A percentile compares a stretch with the other conserved stretches of the same genome.
These are phyloP conservation scores for Microbotryum silenes-acaulis DNA, from an alignment of 1,284 basidiomycete genomes.

Conservation along the genomic window DNA sequence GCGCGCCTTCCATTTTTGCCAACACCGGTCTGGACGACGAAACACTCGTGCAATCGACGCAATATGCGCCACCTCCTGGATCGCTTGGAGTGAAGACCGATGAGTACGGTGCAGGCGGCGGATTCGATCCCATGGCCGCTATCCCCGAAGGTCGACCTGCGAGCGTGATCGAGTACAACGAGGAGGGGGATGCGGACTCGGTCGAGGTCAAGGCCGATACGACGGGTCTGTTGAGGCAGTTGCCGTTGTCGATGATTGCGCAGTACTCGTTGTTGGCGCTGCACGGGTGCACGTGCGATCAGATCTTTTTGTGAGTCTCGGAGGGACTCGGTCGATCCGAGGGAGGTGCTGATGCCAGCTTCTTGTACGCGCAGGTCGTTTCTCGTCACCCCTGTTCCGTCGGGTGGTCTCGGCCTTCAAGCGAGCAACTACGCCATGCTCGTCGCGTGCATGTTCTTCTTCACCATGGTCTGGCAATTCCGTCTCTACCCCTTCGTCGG, in stretches of 20 bases:
- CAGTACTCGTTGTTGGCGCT: slow-evolving; percentile 31
- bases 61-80: background rate
- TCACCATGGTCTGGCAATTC: slow-evolving; percentile 35
- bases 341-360: background rate
- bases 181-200: slow-evolving; percentile 2
- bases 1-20: slow-evolving; percentile 63
- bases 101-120: slow-evolving; percentile 65
- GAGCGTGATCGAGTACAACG: slow-evolving; percentile 22
- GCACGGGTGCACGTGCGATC: slow-evolving; percentile 33
- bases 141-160: slow-evolving; percentile 26
- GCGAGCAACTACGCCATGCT: slow-evolving; percentile 29
- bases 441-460: slow-evolving; percentile 34
- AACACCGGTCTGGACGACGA: slow-evolving; percentile 58
- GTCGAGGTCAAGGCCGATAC: slow-evolving; percentile 9
- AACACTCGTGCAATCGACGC: slow-evolving; percentile 5
- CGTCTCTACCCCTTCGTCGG: slow-evolving; percentile 34
- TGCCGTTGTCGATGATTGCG: slow-evolving; percentile 34
- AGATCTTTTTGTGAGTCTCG: slow-evolving; percentile 30
- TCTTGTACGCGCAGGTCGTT: slow-evolving; percentile 9
- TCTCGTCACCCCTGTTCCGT: slow-evolving; percentile 25
- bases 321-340: background rate
- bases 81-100: slow-evolving; percentile 61
- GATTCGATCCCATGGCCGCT: slow-evolving; percentile 77
- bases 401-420: slow-evolving; percentile 28
- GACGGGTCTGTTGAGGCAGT: slow-evolving; percentile 22